These are phyloP conservation scores for Colletotrichum tropicale DNA, from an alignment of 2,329 filamentous ascomycete genomes.

Conservation along the genomic window DNA sequence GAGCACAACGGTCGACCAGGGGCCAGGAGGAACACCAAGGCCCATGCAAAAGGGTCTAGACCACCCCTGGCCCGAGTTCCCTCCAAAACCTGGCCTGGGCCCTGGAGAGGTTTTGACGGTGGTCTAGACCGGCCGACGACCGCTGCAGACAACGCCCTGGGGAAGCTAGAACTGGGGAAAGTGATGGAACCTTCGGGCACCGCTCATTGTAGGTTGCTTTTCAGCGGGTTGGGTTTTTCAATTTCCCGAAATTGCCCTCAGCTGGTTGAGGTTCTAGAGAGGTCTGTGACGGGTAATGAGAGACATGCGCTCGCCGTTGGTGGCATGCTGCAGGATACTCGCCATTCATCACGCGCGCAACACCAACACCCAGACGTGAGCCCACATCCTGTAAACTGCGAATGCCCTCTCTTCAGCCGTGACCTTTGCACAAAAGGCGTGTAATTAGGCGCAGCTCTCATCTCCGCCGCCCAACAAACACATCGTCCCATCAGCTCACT, in stretches of 20 bases:
- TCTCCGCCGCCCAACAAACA: not conserved
- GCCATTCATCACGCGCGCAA: not conserved
- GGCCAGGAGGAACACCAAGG: not conserved
- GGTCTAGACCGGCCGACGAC: not conserved
- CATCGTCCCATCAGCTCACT: not conserved
- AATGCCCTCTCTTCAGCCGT: not conserved
- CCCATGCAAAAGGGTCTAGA: not conserved
- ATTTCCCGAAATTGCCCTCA: not conserved
- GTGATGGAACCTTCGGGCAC: not conserved
- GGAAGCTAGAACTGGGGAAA: not conserved
- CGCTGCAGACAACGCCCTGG: not conserved
- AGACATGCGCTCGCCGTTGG: not conserved
- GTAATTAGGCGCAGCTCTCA: not conserved
- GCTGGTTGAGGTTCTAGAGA: not conserved
- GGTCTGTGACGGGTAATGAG: not conserved
- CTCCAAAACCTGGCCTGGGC: not conserved
- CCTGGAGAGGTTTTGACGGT: not conserved
- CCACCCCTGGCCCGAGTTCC: not conserved
- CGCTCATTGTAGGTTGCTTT: not conserved
- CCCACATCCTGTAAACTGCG: rapidly evolving
- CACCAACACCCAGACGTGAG: not conserved
- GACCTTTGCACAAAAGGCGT: not conserved
- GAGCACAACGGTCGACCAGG: not conserved
- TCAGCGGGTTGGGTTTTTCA: not conserved
- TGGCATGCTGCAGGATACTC: not conserved